Conservation (phyloP, 768 basidiomycete genomes). For the Naganishia friedmannii region DNA sequence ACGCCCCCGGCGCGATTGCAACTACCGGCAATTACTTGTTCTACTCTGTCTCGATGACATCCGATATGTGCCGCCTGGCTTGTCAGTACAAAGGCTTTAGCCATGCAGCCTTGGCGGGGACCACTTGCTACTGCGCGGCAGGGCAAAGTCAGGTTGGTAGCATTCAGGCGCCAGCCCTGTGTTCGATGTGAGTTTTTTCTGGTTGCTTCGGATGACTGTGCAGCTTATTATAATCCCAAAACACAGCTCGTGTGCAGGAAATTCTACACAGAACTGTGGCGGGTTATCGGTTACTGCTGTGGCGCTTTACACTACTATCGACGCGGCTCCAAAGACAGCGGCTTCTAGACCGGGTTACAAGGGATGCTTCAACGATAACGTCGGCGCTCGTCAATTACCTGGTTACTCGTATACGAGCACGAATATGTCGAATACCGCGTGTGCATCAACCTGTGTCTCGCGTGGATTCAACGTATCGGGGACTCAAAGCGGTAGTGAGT, state of each 20-base stretch:
- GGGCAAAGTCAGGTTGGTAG: background rate
- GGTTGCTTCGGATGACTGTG: too few species aligned
- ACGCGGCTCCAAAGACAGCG: background rate
- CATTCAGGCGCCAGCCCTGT: background rate
- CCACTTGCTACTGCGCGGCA: slow-evolving; percentile 3
- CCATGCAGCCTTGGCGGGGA: slow-evolving; percentile 3
- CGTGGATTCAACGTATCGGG: background rate
- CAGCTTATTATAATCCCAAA: background rate
- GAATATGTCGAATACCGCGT: background rate
- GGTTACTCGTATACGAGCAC: background rate
- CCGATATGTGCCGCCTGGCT: background rate
- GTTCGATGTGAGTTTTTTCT: background rate
- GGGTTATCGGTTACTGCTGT: background rate
- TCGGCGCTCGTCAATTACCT: background rate
- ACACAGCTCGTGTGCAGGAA: background rate
- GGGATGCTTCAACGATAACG: slow-evolving; percentile 14
- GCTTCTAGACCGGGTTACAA: background rate
- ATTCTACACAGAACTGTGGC: slow-evolving; percentile 2
- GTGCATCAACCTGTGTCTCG: background rate
- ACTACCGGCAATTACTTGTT: slow-evolving; percentile 9
- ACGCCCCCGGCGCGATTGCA: background rate
- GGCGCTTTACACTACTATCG: background rate
- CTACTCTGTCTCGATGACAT: background rate
- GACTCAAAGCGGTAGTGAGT: slow-evolving; percentile 2
- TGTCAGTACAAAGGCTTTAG: slow-evolving; percentile 10